Evolutionary conservation across 805 yeast species (phyloP).

Genomic region (Pichia nanzhaoensis): DNA sequence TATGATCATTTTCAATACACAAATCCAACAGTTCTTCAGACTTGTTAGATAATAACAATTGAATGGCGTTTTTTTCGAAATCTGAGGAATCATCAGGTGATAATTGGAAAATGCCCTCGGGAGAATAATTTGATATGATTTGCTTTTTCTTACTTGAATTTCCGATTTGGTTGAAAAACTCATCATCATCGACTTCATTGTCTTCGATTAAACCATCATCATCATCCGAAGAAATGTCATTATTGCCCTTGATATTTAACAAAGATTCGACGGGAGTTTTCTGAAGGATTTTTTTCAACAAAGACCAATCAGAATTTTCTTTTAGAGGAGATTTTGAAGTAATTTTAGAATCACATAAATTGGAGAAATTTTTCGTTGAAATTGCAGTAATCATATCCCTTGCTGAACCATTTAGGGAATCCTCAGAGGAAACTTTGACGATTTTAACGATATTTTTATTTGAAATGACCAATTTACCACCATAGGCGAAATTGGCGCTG

Average conservation of each 20-base stretch:
- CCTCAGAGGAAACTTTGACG: slow-evolving; percentile 32
- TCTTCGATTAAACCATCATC: slow-evolving; percentile 15
- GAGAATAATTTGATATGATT: slow-evolving; percentile 30
- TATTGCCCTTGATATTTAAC: not conserved
- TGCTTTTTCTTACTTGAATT: slow-evolving; percentile 6
- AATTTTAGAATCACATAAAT: slow-evolving; percentile 50
- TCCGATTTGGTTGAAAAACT: slow-evolving; percentile 32
- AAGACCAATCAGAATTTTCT: slow-evolving; percentile 49
- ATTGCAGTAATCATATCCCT: slow-evolving; percentile 50
- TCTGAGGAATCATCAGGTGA: slow-evolving; percentile 13
- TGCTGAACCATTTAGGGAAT: slow-evolving; percentile 30
- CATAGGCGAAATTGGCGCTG: slow-evolving; percentile 83
- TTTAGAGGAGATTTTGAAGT: slow-evolving; percentile 27
- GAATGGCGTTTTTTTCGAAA: slow-evolving; percentile 41
- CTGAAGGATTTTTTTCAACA: slow-evolving; percentile 45
- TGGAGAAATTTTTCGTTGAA: slow-evolving; percentile 43
- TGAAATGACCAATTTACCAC: slow-evolving; percentile 71
- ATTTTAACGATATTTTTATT: slow-evolving; percentile 26
- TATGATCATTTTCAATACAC: slow-evolving; percentile 54
- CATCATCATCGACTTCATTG: slow-evolving; percentile 30
- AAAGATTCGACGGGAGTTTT: slow-evolving; percentile 16
- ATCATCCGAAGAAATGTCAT: not conserved
- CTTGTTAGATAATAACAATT: slow-evolving; percentile 55
- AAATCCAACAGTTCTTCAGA: slow-evolving; percentile 58
- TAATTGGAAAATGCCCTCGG: slow-evolving; percentile 48